Evolutionary conservation across 768 basidiomycete genomes (phyloP).

Genomic region (Tephrocybe sp.): DNA sequence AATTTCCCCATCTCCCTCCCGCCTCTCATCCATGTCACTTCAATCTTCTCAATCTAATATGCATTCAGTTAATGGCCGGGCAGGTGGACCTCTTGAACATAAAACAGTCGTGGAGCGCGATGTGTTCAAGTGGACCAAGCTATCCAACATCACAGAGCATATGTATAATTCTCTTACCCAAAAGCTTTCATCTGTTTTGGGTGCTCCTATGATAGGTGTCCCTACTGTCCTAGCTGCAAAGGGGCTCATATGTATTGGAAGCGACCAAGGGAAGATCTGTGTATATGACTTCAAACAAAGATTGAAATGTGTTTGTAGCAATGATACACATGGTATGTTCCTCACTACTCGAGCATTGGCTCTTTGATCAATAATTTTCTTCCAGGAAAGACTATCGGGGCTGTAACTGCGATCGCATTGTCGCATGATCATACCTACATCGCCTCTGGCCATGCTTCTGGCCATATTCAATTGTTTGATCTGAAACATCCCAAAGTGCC

Average conservation of each 20-base stretch:
- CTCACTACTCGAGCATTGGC: background rate
- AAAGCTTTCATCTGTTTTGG: constrained; percentile 64
- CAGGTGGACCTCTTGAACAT: constrained; percentile 18
- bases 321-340: constrained; percentile 55
- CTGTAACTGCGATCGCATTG: constrained; percentile 86
- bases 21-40: constrained; percentile 69
- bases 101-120: constrained; percentile 37
- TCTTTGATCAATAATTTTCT: constrained; percentile 17
- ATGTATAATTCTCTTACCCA: constrained; percentile 51
- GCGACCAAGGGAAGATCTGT: constrained; percentile 69
- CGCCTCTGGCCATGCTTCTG: constrained; percentile 82
- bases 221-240: constrained; percentile 85
- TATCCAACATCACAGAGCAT: constrained; percentile 56
- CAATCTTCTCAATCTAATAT: constrained; percentile 60
- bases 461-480: constrained; percentile 85
- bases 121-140: constrained; percentile 74
- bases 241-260: constrained; percentile 88
- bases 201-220: constrained; percentile 51
- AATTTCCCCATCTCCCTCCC: constrained; percentile 56
- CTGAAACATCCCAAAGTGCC: constrained; percentile 66
- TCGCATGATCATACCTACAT: constrained; percentile 94
- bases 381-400: constrained; percentile 59
- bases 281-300: constrained; percentile 93
- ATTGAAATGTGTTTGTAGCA: constrained; percentile 75
- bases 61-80: constrained; percentile 24